Percentiles rank a stretch among this genome's conserved stretches.
These are phyloP conservation scores for Herpetomonas samuelpessoai DNA, from an alignment of 208 protist species.

Conservation along the genomic window DNA sequence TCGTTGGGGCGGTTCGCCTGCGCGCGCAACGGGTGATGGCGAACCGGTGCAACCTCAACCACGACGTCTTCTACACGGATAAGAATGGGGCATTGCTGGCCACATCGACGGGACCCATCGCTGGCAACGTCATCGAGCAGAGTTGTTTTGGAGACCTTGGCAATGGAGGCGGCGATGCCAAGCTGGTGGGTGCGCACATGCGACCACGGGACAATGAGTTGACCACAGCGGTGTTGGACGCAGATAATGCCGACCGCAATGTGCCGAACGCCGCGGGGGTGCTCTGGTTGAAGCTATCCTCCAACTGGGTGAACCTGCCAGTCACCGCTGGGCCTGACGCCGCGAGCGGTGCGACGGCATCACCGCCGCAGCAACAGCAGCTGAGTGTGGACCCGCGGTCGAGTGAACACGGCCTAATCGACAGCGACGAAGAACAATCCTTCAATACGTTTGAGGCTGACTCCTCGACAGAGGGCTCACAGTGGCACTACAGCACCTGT, in stretches of 20 bases:
- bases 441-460: conserved; percentile 8
- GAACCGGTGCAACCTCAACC: conserved; percentile 21
- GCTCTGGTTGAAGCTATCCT: not conserved
- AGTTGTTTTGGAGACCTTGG: conserved; percentile 1
- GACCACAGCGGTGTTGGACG: not conserved
- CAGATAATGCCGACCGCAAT: not conserved
- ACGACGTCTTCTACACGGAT: conserved; percentile 6
- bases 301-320: not conserved
- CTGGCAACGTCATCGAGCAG: not conserved
- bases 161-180: not conserved
- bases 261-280: not conserved
- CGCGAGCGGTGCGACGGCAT: too few species aligned
- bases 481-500: conserved; percentile 33
- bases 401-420: too few species aligned
- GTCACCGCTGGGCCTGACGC: too few species aligned
- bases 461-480: conserved; percentile 2
- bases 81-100: not conserved
- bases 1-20: conserved; percentile 26
- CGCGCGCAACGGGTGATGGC: conserved; percentile 30
- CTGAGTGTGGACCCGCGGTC: too few species aligned
- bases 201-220: not conserved
- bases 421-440: conserved; percentile 11
- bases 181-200: not conserved
- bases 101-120: not conserved
- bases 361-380: too few species aligned